These are phyloP conservation scores for Arachis stenosperma DNA, from an alignment of 306 rosid genomes.

Conservation along the genomic window DNA sequence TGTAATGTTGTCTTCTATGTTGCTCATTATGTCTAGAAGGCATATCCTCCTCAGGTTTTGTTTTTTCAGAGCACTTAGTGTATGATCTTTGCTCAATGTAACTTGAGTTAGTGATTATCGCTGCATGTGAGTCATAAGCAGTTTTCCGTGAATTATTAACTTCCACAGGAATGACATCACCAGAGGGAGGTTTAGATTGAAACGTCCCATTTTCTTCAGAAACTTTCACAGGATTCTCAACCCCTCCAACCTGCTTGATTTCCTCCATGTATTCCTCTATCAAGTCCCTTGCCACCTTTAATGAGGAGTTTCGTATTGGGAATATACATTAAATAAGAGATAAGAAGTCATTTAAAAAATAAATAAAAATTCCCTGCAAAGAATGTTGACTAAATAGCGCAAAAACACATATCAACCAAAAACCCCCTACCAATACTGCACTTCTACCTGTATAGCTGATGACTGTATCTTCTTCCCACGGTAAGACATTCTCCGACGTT, in stretches of 20 bases:
- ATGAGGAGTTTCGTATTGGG: constrained; percentile 23
- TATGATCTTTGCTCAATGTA: constrained; percentile 44
- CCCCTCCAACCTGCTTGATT: constrained; percentile 72
- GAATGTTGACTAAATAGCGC: constrained; percentile 1
- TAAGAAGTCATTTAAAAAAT: no score
- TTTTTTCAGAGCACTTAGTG: constrained; percentile 37
- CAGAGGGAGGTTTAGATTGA: constrained; percentile 45
- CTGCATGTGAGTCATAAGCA: constrained; percentile 42
- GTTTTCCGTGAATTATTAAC: constrained; percentile 45
- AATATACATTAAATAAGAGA: constrained; percentile 2
- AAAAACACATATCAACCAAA: constrained; percentile 12
- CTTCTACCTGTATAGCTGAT: constrained; percentile 65
- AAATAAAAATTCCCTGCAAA: neutral
- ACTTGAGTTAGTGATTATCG: constrained; percentile 37
- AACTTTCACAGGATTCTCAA: constrained; percentile 63
- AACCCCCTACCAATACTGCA: constrained; percentile 3
- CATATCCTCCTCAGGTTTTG: constrained; percentile 40
- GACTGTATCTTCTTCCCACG: constrained; percentile 84
- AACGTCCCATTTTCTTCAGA: constrained; percentile 44
- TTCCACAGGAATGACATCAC: constrained; percentile 40
- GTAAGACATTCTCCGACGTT: constrained; percentile 93
- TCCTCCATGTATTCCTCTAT: constrained; percentile 89
- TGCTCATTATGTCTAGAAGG: constrained; percentile 42
- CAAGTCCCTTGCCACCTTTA: constrained; percentile 78
- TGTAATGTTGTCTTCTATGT: constrained; percentile 42